These are phyloP conservation scores for Chalara sp. DNA, from an alignment of 2,329 filamentous ascomycete genomes.

Conservation along the genomic window DNA sequence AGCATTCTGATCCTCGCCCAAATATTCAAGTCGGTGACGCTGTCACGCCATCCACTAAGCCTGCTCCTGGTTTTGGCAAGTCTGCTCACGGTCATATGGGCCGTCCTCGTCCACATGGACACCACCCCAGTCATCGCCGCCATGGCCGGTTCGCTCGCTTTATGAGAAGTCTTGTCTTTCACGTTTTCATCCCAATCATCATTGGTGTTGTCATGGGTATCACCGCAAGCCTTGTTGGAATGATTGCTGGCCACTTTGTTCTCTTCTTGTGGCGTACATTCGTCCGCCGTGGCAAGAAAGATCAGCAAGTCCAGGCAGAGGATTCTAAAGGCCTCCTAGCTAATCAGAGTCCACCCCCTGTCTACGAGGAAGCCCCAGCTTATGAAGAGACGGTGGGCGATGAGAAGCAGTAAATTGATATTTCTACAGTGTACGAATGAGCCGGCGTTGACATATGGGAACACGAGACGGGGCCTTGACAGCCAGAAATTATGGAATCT, in stretches of 20 bases:
- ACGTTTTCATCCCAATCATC: slow-evolving; percentile 60
- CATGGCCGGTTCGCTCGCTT: slow-evolving; percentile 39
- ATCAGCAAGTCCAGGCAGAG: slow-evolving; percentile 19
- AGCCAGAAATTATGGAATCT: too few relatives aligned
- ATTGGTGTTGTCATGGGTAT: slow-evolving; percentile 65
- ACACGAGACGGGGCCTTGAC: too few relatives aligned
- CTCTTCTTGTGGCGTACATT: slow-evolving; percentile 52
- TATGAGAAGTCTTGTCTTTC: slow-evolving; percentile 48
- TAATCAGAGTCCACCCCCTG: slow-evolving; percentile 23
- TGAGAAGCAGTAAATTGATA: slow-evolving; percentile 9
- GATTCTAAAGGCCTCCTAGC: slow-evolving; percentile 20
- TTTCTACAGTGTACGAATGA: too few relatives aligned
- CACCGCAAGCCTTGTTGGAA: slow-evolving; percentile 58
- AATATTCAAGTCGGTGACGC: slow-evolving; percentile 2
- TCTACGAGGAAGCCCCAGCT: slow-evolving; percentile 23
- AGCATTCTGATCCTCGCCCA: slow-evolving; percentile 14
- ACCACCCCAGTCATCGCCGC: slow-evolving; percentile 28
- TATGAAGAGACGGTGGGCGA: slow-evolving; percentile 19
- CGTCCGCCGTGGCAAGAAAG: slow-evolving; percentile 35
- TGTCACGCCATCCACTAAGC: slow-evolving; percentile 1
- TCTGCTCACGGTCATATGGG: slow-evolving; percentile 19
- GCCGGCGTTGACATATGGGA: too few relatives aligned
- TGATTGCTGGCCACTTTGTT: slow-evolving; percentile 56
- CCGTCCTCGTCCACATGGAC: slow-evolving; percentile 17
- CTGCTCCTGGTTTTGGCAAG: neutral